Evolutionary conservation across 345 rosid species (phyloP).

Genomic region (Moricandia arvensis): DNA sequence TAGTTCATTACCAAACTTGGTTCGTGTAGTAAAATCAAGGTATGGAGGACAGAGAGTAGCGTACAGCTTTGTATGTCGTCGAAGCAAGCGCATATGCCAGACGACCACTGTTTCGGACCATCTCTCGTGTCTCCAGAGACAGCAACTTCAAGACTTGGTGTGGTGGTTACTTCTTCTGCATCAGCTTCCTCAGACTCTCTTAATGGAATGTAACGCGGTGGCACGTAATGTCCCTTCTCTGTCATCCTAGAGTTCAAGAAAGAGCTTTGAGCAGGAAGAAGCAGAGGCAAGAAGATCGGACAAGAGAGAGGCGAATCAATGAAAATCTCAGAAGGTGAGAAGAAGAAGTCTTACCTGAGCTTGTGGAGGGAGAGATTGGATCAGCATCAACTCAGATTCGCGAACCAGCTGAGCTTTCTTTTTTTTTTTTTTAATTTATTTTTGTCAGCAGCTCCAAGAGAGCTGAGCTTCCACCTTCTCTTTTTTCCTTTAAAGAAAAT

Average conservation of each 20-base stretch:
- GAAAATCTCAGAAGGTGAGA: neutral
- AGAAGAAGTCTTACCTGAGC: constrained; percentile 14
- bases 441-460: neutral
- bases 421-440: neutral
- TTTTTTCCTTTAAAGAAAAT: neutral
- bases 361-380: constrained; percentile 20
- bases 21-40: constrained; percentile 56
- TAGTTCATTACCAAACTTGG: constrained; percentile 34
- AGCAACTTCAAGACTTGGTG: constrained; percentile 31
- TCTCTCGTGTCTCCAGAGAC: constrained; percentile 20
- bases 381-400: constrained; percentile 25
- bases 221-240: constrained; percentile 58
- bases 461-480: neutral
- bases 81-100: constrained; percentile 96
- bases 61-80: constrained; percentile 98
- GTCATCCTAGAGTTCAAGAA: constrained; percentile 45
- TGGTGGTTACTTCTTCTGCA: constrained; percentile 24
- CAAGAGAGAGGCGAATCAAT: neutral
- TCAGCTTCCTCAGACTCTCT: constrained; percentile 63
- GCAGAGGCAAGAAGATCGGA: neutral
- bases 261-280: neutral
- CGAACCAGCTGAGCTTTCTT: neutral
- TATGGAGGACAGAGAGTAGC: constrained; percentile 69
- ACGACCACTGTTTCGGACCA: constrained; percentile 63
- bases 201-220: constrained; percentile 77